Evolutionary conservation across 192 early-diverging fungal species (phyloP), one percentile per base, ranked within the genome.

Genomic region (Backusella luteola): DNA sequence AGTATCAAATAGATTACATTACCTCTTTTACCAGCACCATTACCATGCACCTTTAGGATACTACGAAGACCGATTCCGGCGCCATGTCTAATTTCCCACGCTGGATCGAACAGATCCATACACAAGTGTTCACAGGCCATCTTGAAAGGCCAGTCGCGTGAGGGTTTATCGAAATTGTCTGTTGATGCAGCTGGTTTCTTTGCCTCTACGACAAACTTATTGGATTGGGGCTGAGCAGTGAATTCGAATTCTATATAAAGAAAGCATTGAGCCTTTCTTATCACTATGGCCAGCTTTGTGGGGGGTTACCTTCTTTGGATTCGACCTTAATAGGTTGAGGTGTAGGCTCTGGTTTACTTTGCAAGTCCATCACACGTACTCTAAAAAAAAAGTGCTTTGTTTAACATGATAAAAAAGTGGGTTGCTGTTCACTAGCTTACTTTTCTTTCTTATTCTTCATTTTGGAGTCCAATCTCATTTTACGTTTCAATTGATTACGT

Each of bases 61-160:
- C 92, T 94, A 14, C 96, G 92, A 35, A 99, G 80, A 0, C 96
- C 98, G 76, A 99, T 93, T 5, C 93, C 97, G 1, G 98, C 97
- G 29, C 98, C 98, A 76, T 99, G 98, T 6, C 98, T 89, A 9
- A 94, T 86, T 79, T 98, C 96, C 98, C 98, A 99, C 19, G 78
- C 72, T 0, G 94, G 90, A 81, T 90, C 88, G 76, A 87, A 88
- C 7, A 89, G 81, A 79, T 88, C 89, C 82, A 87, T 82, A 71
- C 85, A 86, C 29, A 90, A 67, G 67, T 84, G 80, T 35, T 89
- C 88, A 63, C 88, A 90, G 1, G 92, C 81, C 69, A 82, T 81
- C 49, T 88, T 86, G 67, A 90, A 87, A 11, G 86, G 86, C 88
- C 86, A 89, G 41, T 88, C 85, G 8, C 77, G 75, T 11, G 81